Evolutionary conservation across 1,284 basidiomycete species (phyloP).

Genomic region (Mrakiaceae sp.): DNA sequence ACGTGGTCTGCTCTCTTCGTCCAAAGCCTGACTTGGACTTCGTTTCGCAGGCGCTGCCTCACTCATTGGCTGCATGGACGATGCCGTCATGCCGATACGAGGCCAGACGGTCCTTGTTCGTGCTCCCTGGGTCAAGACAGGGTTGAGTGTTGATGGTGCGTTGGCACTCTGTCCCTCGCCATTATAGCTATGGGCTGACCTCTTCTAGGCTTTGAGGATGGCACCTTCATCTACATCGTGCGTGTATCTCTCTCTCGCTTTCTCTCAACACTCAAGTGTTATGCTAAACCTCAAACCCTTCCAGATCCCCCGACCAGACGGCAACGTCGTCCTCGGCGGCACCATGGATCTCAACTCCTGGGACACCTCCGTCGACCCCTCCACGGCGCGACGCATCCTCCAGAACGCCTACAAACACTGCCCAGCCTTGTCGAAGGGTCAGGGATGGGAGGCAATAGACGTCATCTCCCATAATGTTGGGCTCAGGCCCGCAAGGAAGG

Average conservation of each 20-base stretch:
- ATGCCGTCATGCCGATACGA: constrained; percentile 59
- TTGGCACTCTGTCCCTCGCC: neutral
- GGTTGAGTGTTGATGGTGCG: constrained; percentile 22
- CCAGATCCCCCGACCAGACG: constrained; percentile 42
- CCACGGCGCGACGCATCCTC: constrained; percentile 40
- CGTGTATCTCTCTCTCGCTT: no score
- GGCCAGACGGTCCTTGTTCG: constrained; percentile 73
- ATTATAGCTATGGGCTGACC: neutral
- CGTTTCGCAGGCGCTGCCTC: constrained; percentile 49
- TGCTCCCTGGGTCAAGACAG: constrained; percentile 50
- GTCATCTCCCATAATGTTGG: constrained; percentile 13
- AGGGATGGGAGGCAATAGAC: constrained; percentile 10
- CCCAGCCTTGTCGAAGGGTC: constrained; percentile 22
- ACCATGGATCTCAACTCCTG: constrained; percentile 37
- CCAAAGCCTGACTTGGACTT: constrained; percentile 12
- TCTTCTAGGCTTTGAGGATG: constrained; percentile 8
- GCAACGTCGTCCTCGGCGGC: constrained; percentile 46
- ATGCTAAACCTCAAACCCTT: no score
- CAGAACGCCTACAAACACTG: constrained; percentile 27
- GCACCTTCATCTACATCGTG: constrained; percentile 13
- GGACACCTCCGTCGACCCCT: constrained; percentile 38
- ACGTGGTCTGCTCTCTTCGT: neutral
- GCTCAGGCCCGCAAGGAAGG: neutral
- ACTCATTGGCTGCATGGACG: constrained; percentile 68
- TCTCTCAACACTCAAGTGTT: no score